phyloP scores from a whole-genome alignment of 75 land plant genomes.

The Cunninghamia lanceolata region DNA sequence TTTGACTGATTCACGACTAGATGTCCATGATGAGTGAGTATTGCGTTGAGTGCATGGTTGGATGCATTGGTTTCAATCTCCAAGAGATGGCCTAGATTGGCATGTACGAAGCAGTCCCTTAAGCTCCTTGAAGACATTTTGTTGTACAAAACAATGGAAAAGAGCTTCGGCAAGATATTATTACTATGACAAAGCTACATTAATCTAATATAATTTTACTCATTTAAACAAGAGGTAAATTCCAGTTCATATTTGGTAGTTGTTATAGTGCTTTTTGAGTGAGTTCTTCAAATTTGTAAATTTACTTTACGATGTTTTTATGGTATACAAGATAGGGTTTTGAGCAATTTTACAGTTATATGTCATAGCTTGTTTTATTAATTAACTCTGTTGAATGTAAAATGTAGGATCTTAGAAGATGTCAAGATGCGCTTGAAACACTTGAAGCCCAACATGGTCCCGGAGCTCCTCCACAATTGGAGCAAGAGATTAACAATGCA shows the following conservation, averaged over 20 bases:
- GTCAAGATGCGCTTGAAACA: conserved; percentile 65
- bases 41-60: too few species aligned
- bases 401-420: conserved; percentile 69
- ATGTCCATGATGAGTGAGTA: too few species aligned
- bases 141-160: too few species aligned
- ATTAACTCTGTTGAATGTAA: not conserved
- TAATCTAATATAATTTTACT: not conserved
- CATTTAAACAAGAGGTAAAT: not conserved
- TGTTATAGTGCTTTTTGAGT: not conserved
- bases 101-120: too few species aligned
- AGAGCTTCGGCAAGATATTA: too few species aligned
- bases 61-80: too few species aligned
- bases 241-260: not conserved
- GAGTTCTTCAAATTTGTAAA: not conserved
- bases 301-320: not conserved
- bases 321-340: not conserved
- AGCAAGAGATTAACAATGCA: conserved; percentile 58
- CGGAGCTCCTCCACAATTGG: conserved; percentile 66
- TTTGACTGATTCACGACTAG: too few species aligned
- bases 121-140: too few species aligned
- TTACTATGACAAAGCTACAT: too few species aligned
- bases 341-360: not conserved
- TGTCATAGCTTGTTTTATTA: conserved; percentile 5
- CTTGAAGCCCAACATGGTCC: conserved; percentile 64
- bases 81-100: too few species aligned